Evolutionary conservation across 2,329 filamentous ascomycete species (phyloP).

Genomic region (Onygenales sp.): DNA sequence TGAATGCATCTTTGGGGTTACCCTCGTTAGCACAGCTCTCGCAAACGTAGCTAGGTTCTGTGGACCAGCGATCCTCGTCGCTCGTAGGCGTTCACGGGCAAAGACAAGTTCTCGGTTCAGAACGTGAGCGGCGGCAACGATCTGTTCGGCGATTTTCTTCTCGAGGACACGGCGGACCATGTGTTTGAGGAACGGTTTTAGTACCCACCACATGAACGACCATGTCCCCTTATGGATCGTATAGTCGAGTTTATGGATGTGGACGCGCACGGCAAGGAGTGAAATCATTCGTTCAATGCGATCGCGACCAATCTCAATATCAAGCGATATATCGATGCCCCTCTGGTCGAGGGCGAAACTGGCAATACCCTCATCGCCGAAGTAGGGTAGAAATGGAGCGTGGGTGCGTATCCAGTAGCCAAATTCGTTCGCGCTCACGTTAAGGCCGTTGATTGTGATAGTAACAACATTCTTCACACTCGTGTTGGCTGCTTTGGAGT

Average conservation of each 20-base stretch:
- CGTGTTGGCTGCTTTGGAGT: constrained; percentile 55
- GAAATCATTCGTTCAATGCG: constrained; percentile 71
- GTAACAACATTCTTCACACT: constrained; percentile 63
- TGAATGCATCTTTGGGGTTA: constrained; percentile 63
- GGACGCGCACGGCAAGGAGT: constrained; percentile 64
- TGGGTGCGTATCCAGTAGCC: constrained; percentile 84
- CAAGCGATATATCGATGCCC: constrained; percentile 76
- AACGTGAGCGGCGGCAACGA: constrained; percentile 59
- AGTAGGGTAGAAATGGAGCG: constrained; percentile 53
- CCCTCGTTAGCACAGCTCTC: constrained; percentile 66
- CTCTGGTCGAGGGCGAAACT: constrained; percentile 78
- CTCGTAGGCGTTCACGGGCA: constrained; percentile 75
- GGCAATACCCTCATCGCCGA: constrained; percentile 75
- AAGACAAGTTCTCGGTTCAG: constrained; percentile 81
- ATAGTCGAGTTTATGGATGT: constrained; percentile 81
- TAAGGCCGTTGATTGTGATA: constrained; percentile 72
- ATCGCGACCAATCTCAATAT: constrained; percentile 73
- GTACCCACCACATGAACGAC: constrained; percentile 66
- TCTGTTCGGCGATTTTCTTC: constrained; percentile 61
- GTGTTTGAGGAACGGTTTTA: constrained; percentile 75
- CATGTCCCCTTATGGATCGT: constrained; percentile 60
- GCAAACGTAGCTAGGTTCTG: constrained; percentile 73
- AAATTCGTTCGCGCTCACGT: constrained; percentile 73
- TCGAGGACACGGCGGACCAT: constrained; percentile 73
- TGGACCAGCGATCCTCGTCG: constrained; percentile 73